Evolutionary conservation across 257 asterid genomes (phyloP).

Genomic region (Primulina eburnea): DNA sequence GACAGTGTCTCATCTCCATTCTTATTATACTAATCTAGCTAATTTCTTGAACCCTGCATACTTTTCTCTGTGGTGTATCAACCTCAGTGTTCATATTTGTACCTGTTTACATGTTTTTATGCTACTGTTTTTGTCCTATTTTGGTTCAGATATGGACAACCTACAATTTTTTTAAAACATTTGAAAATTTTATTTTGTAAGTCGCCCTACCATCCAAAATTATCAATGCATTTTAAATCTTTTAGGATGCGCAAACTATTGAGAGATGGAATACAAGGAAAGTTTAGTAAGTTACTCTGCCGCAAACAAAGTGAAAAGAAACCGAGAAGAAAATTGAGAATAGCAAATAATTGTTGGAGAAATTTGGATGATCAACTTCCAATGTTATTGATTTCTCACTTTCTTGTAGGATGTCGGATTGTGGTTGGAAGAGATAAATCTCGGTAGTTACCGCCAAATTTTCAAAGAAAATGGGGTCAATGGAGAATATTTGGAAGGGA

Average conservation of each 20-base stretch:
- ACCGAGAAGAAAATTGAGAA: slow-evolving; percentile 15
- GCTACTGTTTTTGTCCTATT: background rate
- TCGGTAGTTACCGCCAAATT: slow-evolving; percentile 79
- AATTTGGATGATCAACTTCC: slow-evolving; percentile 8
- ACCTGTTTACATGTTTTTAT: background rate
- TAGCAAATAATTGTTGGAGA: slow-evolving; percentile 14
- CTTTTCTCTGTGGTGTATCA: background rate
- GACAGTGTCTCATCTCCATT: too few species aligned
- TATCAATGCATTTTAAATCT: background rate
- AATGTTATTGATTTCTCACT: slow-evolving; percentile 20
- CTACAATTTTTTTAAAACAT: background rate
- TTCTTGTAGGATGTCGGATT: slow-evolving; percentile 82
- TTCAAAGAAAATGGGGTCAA: slow-evolving; percentile 93
- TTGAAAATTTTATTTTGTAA: background rate
- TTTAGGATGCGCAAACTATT: background rate
- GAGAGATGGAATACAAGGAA: background rate
- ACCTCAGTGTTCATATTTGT: background rate
- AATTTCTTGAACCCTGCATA: too few species aligned
- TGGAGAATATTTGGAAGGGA: slow-evolving; percentile 96
- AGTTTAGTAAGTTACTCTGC: slow-evolving; percentile 8
- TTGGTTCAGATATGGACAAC: background rate
- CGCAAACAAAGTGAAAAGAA: slow-evolving; percentile 9
- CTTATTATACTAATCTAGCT: background rate
- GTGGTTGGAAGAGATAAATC: slow-evolving; percentile 97
- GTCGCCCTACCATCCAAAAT: background rate